A percentile compares a stretch with the other conserved stretches of the same genome.
These are phyloP conservation scores for Marchantia paleacea DNA, from an alignment of 225 moss, liverwort and hornwort species.

Conservation along the genomic window DNA sequence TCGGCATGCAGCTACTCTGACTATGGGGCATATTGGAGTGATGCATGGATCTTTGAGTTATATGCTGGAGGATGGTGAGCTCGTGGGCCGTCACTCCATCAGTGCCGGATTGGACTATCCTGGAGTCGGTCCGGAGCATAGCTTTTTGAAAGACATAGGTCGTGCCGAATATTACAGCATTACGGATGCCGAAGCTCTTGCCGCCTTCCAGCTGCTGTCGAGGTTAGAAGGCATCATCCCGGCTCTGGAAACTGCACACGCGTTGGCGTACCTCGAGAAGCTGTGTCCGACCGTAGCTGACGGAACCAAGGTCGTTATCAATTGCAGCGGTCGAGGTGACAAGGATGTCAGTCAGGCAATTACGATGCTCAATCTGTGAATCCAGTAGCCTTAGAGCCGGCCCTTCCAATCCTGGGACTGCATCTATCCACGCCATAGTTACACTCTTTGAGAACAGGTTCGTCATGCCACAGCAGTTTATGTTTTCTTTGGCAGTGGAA, in stretches of 20 bases:
- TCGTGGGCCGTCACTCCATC: constrained; percentile 91
- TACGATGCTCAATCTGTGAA: constrained; percentile 31
- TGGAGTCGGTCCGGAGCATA: constrained; percentile 96
- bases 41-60: constrained; percentile 97
- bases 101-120: constrained; percentile 98
- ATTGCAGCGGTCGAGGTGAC: constrained; percentile 88
- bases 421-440: too few species aligned
- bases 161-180: constrained; percentile 90
- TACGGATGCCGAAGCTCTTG: constrained; percentile 88
- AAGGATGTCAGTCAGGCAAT: constrained; percentile 90
- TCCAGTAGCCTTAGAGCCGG: too few species aligned
- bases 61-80: constrained; percentile 86
- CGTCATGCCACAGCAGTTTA: too few species aligned
- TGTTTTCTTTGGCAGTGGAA: too few species aligned
- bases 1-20: constrained; percentile 87
- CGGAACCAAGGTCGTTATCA: constrained; percentile 71
- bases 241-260: constrained; percentile 92
- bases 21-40: constrained; percentile 81
- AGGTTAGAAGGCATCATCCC: constrained; percentile 93
- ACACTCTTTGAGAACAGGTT: too few species aligned
- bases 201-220: constrained; percentile 74
- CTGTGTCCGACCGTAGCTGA: constrained; percentile 80
- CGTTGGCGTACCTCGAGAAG: constrained; percentile 71
- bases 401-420: too few species aligned
- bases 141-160: constrained; percentile 78